Percentiles rank a stretch among this genome's conserved stretches.
Evolutionary conservation across 192 early-diverging fungal genomes (phyloP).

Genomic region (Coemansia sp.): DNA sequence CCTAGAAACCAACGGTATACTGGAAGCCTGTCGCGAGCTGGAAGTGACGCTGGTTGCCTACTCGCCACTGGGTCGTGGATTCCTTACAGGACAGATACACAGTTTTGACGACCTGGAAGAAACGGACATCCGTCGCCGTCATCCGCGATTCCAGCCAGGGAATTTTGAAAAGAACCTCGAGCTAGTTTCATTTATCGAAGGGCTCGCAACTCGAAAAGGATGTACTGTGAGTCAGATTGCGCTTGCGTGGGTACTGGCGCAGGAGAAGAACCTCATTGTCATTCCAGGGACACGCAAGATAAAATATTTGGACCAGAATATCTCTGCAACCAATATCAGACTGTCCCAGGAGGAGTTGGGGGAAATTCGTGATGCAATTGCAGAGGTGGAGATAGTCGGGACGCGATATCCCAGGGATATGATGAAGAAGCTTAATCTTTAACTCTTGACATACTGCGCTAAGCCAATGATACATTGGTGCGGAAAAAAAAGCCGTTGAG

Average conservation of each 20-base stretch:
- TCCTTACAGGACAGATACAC: slow-evolving; percentile 63
- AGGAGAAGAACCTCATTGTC: slow-evolving; percentile 53
- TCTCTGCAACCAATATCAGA: slow-evolving; percentile 27
- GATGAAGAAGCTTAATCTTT: too few species aligned
- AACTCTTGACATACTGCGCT: too few species aligned
- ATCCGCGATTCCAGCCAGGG: slow-evolving; percentile 61
- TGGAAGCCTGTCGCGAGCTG: slow-evolving; percentile 71
- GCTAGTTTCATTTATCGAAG: slow-evolving; percentile 56
- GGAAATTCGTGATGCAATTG: slow-evolving; percentile 15
- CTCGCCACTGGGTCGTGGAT: slow-evolving; percentile 69
- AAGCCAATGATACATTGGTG: too few species aligned
- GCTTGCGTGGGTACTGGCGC: slow-evolving; percentile 64
- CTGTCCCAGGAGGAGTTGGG: slow-evolving; percentile 26
- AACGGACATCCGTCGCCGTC: slow-evolving; percentile 52
- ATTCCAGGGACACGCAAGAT: slow-evolving; percentile 58
- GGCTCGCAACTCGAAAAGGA: slow-evolving; percentile 54
- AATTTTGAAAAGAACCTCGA: slow-evolving; percentile 61
- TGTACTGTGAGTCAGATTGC: slow-evolving; percentile 57
- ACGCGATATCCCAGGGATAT: too few species aligned
- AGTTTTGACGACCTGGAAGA: slow-evolving; percentile 55
- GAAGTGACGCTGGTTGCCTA: slow-evolving; percentile 72
- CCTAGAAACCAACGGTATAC: slow-evolving; percentile 64
- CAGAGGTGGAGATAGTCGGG: too few species aligned
- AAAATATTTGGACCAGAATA: slow-evolving; percentile 45
- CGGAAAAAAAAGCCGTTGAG: too few species aligned